These are phyloP conservation scores for Heritiera fomes DNA, from an alignment of 345 rosid species.

Conservation along the genomic window DNA sequence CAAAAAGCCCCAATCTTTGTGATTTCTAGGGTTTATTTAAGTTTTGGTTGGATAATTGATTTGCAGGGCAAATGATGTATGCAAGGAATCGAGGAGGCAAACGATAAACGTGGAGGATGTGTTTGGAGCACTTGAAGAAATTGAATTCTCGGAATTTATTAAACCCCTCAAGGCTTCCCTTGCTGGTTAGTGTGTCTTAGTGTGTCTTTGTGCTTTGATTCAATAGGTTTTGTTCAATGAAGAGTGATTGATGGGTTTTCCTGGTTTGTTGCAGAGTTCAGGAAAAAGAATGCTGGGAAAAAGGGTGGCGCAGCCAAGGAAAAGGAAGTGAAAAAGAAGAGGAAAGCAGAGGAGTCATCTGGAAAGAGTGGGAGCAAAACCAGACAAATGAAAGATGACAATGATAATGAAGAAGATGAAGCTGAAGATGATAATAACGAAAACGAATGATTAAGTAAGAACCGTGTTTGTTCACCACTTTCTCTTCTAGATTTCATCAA, in stretches of 20 bases:
- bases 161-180: constrained; percentile 63
- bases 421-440: not conserved
- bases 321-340: constrained; percentile 53
- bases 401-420: constrained; percentile 12
- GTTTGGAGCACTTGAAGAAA: constrained; percentile 57
- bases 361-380: constrained; percentile 35
- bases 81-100: constrained; percentile 72
- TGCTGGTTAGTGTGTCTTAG: constrained; percentile 35
- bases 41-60: not conserved
- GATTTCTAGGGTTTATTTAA: constrained; percentile 22
- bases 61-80: constrained; percentile 66
- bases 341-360: constrained; percentile 41
- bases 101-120: constrained; percentile 64
- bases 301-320: constrained; percentile 49
- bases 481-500: too few relatives aligned
- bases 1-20: not conserved
- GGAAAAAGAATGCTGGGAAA: constrained; percentile 62
- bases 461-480: too few relatives aligned
- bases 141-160: constrained; percentile 59
- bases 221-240: not conserved
- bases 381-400: constrained; percentile 24
- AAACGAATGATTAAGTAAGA: not conserved
- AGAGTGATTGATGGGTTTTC: not conserved
- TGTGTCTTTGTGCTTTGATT: not conserved
- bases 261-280: constrained; percentile 49